Evolutionary conservation across 306 rosid species (phyloP).

Genomic region (Fragaria nilgerrensis): DNA sequence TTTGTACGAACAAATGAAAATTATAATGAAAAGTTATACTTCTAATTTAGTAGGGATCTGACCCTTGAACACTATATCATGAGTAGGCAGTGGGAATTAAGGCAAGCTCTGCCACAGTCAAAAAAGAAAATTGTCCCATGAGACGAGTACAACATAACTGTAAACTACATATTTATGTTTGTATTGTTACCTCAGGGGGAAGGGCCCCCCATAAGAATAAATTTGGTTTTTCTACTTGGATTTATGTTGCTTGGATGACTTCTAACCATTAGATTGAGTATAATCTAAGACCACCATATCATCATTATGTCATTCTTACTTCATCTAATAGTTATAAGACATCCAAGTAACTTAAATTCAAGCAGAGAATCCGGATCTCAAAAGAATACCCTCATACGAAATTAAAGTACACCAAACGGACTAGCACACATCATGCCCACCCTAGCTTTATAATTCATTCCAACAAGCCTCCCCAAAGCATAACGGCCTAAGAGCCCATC

Average conservation of each 20-base stretch:
- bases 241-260: no score
- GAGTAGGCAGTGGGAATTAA: slow-evolving; percentile 77
- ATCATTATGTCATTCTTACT: no score
- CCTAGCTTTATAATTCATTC: slow-evolving; percentile 71
- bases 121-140: neutral
- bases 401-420: slow-evolving; percentile 75
- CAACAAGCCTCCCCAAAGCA: slow-evolving; percentile 72
- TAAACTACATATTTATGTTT: no score
- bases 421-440: slow-evolving; percentile 88
- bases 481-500: slow-evolving; percentile 73
- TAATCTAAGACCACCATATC: no score
- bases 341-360: no score
- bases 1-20: neutral
- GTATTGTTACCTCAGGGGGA: slow-evolving; percentile 39
- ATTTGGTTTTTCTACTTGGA: no score
- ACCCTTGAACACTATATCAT: slow-evolving; percentile 71
- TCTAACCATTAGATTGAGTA: no score
- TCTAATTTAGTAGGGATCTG: slow-evolving; percentile 62
- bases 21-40: slow-evolving; percentile 32
- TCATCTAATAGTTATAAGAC: no score
- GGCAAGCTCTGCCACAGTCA: slow-evolving; percentile 55
- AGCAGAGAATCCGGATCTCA: no score
- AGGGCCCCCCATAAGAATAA: slow-evolving; percentile 67
- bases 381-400: slow-evolving; percentile 53
- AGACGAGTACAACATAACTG: neutral